Conservation (phyloP, 2,329 filamentous ascomycete genomes). For the Daldinia sp. region DNA sequence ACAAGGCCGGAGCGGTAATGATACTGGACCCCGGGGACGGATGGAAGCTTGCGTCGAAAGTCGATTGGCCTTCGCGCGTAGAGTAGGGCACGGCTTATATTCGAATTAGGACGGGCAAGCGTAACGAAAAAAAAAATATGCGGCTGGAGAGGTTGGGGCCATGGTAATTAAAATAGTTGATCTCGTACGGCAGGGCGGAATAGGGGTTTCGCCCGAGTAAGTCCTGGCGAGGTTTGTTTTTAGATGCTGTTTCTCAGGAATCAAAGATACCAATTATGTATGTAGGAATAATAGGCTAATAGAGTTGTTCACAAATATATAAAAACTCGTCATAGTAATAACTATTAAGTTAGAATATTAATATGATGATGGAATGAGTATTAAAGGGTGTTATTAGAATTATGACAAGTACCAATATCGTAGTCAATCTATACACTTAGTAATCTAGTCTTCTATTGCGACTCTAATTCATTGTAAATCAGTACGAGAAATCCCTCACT, state of each 20-base stretch:
- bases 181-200: background rate
- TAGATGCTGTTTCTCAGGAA: conserved; percentile 1
- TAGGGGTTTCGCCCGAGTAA: background rate
- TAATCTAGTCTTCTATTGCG: too few species aligned
- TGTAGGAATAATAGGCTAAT: background rate
- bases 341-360: too few species aligned
- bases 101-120: too few species aligned
- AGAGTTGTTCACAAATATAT: background rate
- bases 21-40: background rate
- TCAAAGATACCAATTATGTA: conserved; percentile 1
- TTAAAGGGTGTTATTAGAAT: too few species aligned
- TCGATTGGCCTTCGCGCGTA: background rate
- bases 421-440: background rate
- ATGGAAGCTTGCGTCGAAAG: background rate
- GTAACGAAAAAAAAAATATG: too few species aligned
- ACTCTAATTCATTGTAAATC: too few species aligned
- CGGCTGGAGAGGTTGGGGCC: background rate
- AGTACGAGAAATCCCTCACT: too few species aligned
- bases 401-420: background rate
- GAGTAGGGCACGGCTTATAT: background rate
- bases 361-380: too few species aligned
- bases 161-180: background rate
- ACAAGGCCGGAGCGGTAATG: background rate
- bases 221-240: background rate
- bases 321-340: too few species aligned